These are phyloP conservation scores for Alternaria dauci DNA, from an alignment of 2,329 filamentous ascomycete genomes.

Conservation along the genomic window DNA sequence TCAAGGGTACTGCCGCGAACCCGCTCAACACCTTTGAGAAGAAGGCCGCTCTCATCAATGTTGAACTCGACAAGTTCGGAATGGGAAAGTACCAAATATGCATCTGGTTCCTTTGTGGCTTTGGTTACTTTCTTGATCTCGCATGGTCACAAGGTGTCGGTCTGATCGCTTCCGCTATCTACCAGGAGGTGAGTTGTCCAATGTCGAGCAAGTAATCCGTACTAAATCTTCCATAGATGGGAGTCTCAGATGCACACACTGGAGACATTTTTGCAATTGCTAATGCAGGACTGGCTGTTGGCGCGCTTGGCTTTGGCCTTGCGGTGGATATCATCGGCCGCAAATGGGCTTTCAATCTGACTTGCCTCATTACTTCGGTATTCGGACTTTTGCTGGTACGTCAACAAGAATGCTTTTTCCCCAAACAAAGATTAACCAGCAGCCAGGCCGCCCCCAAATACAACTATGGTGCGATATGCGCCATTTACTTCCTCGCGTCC, in stretches of 20 bases:
- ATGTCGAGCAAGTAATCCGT: neutral
- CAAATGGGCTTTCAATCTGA: slow-evolving; percentile 40
- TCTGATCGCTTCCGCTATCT: slow-evolving; percentile 36
- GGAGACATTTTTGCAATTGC: slow-evolving; percentile 39
- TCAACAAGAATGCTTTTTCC: neutral
- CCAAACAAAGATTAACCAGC: slow-evolving; percentile 5
- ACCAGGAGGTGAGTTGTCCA: slow-evolving; percentile 35
- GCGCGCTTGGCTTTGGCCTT: slow-evolving; percentile 39
- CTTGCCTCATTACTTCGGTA: slow-evolving; percentile 39
- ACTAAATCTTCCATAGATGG: slow-evolving; percentile 8
- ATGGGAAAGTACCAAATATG: slow-evolving; percentile 42
- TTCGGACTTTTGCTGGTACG: slow-evolving; percentile 36
- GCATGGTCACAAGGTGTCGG: slow-evolving; percentile 44
- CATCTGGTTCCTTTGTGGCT: slow-evolving; percentile 45
- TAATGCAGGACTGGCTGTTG: slow-evolving; percentile 41
- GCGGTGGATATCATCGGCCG: slow-evolving; percentile 40
- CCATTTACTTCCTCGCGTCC: slow-evolving; percentile 39
- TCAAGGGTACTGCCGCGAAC: slow-evolving; percentile 37
- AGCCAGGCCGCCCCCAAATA: slow-evolving; percentile 39
- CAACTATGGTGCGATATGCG: slow-evolving; percentile 41
- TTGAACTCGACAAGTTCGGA: slow-evolving; percentile 43
- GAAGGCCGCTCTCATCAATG: slow-evolving; percentile 43
- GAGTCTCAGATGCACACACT: slow-evolving; percentile 30
- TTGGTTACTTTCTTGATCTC: slow-evolving; percentile 44
- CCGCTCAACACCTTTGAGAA: slow-evolving; percentile 41